Evolutionary conservation across 805 yeast species (phyloP).

Genomic region (Candida insectorum): DNA sequence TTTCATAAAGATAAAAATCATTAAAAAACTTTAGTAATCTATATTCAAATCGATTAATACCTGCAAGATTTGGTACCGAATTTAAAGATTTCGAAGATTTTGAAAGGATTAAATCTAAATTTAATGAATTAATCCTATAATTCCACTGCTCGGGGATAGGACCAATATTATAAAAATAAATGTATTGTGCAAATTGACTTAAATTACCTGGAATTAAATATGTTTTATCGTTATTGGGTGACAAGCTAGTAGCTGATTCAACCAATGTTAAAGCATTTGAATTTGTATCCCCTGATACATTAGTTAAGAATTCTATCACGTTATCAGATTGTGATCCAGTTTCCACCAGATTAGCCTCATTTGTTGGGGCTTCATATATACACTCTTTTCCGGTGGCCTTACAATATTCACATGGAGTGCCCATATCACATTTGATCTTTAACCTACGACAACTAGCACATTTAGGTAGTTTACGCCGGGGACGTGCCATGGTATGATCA

Average conservation of each 20-base stretch:
- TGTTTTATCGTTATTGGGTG: not conserved
- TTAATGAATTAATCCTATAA: not conserved
- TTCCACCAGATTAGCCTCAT: too few species aligned
- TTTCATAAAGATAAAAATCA: conserved; percentile 3
- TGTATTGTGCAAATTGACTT: not conserved
- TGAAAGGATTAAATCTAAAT: not conserved
- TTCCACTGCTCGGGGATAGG: too few species aligned
- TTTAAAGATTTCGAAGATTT: not conserved
- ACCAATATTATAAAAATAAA: not conserved
- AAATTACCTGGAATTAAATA: not conserved
- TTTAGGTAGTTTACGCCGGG: conserved; percentile 7
- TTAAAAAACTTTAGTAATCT: conserved; percentile 9
- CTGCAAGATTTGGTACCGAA: conserved; percentile 2
- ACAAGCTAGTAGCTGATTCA: not conserved
- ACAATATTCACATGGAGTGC: conserved; percentile 27
- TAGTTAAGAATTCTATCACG: not conserved
- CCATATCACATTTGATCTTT: conserved; percentile 21
- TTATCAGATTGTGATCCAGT: not conserved
- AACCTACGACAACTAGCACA: conserved; percentile 13
- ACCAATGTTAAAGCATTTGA: not conserved
- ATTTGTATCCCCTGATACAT: not conserved
- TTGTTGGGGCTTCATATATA: conserved; percentile 14
- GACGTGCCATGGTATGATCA: conserved; percentile 1
- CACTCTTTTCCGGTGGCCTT: conserved; percentile 19
- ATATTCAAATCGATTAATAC: conserved; percentile 7